phyloP scores from a whole-genome alignment of 129 eudicot genomes.

The Scalesia atractyloides region DNA sequence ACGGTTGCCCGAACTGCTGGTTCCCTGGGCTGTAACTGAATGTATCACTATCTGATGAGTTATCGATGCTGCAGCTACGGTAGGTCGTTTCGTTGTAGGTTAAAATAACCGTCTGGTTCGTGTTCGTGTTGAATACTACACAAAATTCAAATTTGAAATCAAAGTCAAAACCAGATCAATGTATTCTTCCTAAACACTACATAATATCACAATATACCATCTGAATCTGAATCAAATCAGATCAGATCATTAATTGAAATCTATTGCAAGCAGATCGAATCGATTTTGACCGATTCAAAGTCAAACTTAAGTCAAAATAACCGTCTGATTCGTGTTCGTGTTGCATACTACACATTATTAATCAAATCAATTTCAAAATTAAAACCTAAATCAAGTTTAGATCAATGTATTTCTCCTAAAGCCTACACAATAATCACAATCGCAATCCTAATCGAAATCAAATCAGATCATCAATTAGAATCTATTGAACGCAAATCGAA shows the following conservation, averaged over 20 bases:
- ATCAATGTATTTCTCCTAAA: not conserved
- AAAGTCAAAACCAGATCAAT: not conserved
- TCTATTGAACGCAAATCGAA: not conserved
- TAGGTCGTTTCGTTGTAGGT: conserved; percentile 76
- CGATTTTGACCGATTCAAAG: not conserved
- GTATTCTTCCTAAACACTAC: not conserved
- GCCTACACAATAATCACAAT: not conserved
- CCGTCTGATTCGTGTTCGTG: conserved; percentile 83
- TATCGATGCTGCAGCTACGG: conserved; percentile 59
- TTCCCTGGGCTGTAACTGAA: conserved; percentile 46
- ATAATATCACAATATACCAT: not conserved
- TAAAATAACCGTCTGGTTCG: conserved; percentile 74
- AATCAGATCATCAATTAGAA: not conserved
- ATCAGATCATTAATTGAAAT: not conserved
- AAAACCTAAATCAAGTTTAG: not conserved
- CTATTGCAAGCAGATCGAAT: not conserved
- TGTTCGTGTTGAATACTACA: conserved; percentile 83
- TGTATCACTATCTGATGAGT: conserved; percentile 70
- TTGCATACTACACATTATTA: conserved; percentile 53
- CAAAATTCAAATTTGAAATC: not conserved
- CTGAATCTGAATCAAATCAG: not conserved
- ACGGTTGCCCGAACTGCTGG: conserved; percentile 40
- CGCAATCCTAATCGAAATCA: not conserved
- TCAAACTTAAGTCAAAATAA: conserved; percentile 56
- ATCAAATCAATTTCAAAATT: not conserved